A percentile compares a stretch with the other conserved stretches of the same genome.
These are phyloP conservation scores for Amorphotheca resinae DNA, from an alignment of 495 filamentous ascomycete genomes.

Conservation along the genomic window DNA sequence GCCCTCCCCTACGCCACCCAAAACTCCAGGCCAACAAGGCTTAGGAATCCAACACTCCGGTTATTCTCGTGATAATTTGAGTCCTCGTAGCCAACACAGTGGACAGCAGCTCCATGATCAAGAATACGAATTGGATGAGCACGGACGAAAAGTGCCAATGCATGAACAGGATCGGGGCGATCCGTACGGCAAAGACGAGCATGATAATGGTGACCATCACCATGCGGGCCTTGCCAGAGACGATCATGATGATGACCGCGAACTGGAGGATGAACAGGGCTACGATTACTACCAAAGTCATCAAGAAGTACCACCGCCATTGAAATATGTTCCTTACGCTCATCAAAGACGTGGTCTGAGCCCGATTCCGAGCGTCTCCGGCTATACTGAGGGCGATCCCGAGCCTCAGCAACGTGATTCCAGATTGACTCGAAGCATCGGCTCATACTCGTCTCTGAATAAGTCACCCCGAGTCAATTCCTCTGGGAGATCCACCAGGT, in stretches of 20 bases:
- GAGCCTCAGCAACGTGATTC: conserved; percentile 39
- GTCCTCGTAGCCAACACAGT: conserved; percentile 34
- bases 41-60: conserved; percentile 40
- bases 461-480: conserved; percentile 15
- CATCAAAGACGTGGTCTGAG: conserved; percentile 55
- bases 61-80: conserved; percentile 42
- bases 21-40: conserved; percentile 35
- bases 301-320: conserved; percentile 40
- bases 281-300: conserved; percentile 31
- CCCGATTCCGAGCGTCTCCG: conserved; percentile 81
- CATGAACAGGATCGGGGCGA: conserved; percentile 31
- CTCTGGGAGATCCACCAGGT: conserved; percentile 16
- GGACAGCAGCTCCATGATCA: conserved; percentile 34
- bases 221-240: conserved; percentile 15
- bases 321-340: conserved; percentile 42
- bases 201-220: conserved; percentile 3
- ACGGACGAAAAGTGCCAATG: conserved; percentile 27
- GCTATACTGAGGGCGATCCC: conserved; percentile 44
- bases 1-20: conserved; percentile 35
- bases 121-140: conserved; percentile 35
- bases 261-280: conserved; percentile 32
- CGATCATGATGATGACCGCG: conserved; percentile 27
- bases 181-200: conserved; percentile 27
- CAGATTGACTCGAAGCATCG: conserved; percentile 30
- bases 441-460: conserved; percentile 30